Base-by-base conservation (phyloP, 1,284 basidiomycete species). In the Puccinia hordei region DNA sequence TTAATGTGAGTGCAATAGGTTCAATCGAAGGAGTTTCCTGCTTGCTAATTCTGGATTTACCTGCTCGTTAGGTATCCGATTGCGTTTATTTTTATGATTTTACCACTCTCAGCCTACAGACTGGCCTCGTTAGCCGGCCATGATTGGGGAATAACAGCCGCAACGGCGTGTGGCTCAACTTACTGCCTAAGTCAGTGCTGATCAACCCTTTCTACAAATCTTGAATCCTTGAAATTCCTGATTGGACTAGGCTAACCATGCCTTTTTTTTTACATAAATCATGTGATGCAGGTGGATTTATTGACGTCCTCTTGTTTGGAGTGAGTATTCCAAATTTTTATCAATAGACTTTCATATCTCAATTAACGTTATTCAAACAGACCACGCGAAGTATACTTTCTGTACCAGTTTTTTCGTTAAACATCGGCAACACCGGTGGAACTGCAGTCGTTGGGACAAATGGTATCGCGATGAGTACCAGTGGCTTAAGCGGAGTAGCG, bases 281-380 rank as follows among this genome's bases (percentile, higher is more conserved):
- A 4, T 69, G 10, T 38, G 9, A n/a, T 57, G 8, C 55, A 79
- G 76, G 66, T 63, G 76, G 76, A 71, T 79, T 79, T 51, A 68
- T 79, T 38, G 76, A 79, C 55, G 76, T 79, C 12, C n/a, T 79
- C 19, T 53, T 79, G 33, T 79, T 79, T 44, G 76, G 76, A 24
- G 76, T 79, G 38, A 79, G 76, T 72, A 44, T n/a, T 68, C 38
- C 35, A 68, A 15, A 8, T 12, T 35, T 72, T n/a, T 1, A 72
- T 53, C 13, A 6, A 27, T 30, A n/a, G 24, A 65, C 46, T 38
- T n/a, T 12, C 61, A 65, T 15, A 27, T 27, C 35, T 5, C 17
- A 27, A 55, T 12, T 35, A 17, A n/a, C 22, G 6, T 35, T 35
- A 15, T 17, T 24, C n/a, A 35, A n/a, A 51, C 13, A 79, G 76